These are phyloP conservation scores for Prunus kanzakura DNA, from an alignment of 306 rosid genomes.

Conservation along the genomic window DNA sequence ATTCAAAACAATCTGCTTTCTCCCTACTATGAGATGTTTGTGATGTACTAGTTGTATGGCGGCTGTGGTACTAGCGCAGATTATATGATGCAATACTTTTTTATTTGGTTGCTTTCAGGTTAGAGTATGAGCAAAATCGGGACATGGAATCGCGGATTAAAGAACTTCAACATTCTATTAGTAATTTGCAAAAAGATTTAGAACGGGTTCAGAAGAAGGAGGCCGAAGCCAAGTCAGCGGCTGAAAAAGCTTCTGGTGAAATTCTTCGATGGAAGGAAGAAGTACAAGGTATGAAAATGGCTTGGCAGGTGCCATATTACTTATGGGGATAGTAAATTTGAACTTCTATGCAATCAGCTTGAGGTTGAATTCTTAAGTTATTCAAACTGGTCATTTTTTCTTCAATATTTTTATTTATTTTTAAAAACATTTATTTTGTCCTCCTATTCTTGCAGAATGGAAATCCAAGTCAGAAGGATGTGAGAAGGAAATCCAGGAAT, in stretches of 20 bases:
- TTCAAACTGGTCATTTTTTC: neutral
- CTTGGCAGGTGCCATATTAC: constrained; percentile 8
- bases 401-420: constrained; percentile 2
- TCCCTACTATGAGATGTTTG: neutral
- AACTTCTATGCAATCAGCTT: neutral
- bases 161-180: constrained; percentile 65
- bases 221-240: constrained; percentile 59
- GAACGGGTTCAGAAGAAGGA: constrained; percentile 65
- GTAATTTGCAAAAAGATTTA: constrained; percentile 59
- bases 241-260: constrained; percentile 67
- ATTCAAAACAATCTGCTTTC: neutral
- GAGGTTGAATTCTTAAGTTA: neutral
- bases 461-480: constrained; percentile 86
- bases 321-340: neutral
- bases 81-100: neutral
- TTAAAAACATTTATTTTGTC: constrained; percentile 1
- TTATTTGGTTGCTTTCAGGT: constrained; percentile 37
- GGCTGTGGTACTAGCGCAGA: neutral
- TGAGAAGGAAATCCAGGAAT: constrained; percentile 93
- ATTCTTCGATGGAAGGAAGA: constrained; percentile 60
- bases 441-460: constrained; percentile 54
- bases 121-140: constrained; percentile 95
- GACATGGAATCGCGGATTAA: constrained; percentile 73
- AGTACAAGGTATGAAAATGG: constrained; percentile 54
- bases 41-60: neutral